Evolutionary conservation across 345 rosid species (phyloP), one percentile per base, ranked within the genome.

Genomic region (Garcia nutans): DNA sequence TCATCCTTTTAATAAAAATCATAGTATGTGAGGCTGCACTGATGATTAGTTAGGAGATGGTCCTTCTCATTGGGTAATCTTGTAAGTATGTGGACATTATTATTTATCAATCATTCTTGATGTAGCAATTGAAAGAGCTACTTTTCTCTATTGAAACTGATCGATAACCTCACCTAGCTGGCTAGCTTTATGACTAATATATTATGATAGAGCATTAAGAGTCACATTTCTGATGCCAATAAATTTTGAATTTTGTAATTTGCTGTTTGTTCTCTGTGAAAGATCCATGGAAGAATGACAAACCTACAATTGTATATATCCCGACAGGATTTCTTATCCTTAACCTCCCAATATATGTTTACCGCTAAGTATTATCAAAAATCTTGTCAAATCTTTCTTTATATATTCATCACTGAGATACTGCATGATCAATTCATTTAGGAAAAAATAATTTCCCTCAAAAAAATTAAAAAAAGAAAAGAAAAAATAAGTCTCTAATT

Each of bases 1-100:
- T 79, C 85, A 82, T 70, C 26, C 70, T 52, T 71, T 75, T 49
- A 62, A 41, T 44, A 74, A 61, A n/a, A n/a, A n/a, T n/a, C n/a
- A n/a, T 37, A 62, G 10, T 24, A 1, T 28, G n/a, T 19, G 5
- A 28, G 6, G 45, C 17, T 63, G 47, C 28, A 22, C 20, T 17
- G 23, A 42, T 28, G 10, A 20, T 58, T 1, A 37, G 31, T 28
- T 28, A 17, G 33, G 15, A 56, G 17, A 26, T 63, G 65, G 65
- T 67, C 62, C 61, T 55, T 45, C 49, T 55, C 62, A 28, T 4
- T 59, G 5, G 5, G 22, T 28, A 8, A 3, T 37, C 41, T 28
- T 3, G 5, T 37, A 37, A 37, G 60, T 37, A 61, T 37, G 41
- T 37, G 6, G 1, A 66, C 8, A 15, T 24, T n/a, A 19, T 26